Percentiles rank a stretch among this genome's conserved stretches.
phyloP scores from a whole-genome alignment of 2,329 filamentous ascomycete genomes.

The Truncatella angustata region DNA sequence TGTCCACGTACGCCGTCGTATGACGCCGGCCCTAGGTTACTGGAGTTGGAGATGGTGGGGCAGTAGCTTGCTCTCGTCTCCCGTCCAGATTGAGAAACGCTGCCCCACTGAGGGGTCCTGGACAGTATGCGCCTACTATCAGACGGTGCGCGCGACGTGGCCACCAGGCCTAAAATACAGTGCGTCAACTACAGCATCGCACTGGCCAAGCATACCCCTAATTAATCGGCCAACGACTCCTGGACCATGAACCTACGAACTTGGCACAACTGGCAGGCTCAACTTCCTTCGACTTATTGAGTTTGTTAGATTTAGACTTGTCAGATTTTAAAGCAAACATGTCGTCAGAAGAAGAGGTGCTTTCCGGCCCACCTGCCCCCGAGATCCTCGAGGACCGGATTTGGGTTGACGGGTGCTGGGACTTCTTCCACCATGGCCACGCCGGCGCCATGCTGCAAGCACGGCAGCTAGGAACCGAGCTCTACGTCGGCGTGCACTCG shows the following conservation, averaged over 20 bases:
- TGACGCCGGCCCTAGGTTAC: conserved; percentile 3
- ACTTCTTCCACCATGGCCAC: conserved; percentile 98
- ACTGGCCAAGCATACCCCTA: background rate
- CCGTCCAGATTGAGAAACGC: background rate
- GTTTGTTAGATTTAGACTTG: background rate
- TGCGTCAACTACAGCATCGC: background rate
- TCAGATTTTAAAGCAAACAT: conserved; percentile 1
- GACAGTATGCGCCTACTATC: background rate
- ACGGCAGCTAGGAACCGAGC: conserved; percentile 81
- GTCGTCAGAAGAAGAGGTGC: conserved; percentile 11
- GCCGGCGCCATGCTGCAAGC: conserved; percentile 96
- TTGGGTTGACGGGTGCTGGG: conserved; percentile 99
- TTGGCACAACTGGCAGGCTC: no score
- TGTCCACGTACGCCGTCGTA: background rate
- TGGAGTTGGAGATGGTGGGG: conserved; percentile 4
- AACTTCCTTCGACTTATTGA: background rate
- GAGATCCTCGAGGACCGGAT: conserved; percentile 69
- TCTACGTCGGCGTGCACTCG: conserved; percentile 91
- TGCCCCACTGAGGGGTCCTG: conserved; percentile 11
- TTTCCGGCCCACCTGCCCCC: conserved; percentile 39
- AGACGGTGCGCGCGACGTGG: no score
- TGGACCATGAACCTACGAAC: no score
- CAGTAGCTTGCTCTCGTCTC: background rate
- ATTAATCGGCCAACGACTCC: background rate
- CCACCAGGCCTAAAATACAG: no score